Evolutionary conservation across 1,139 yeast genomes (phyloP), one percentile per base, ranked within the genome.

Genomic region (Kodamaea fungicola): DNA sequence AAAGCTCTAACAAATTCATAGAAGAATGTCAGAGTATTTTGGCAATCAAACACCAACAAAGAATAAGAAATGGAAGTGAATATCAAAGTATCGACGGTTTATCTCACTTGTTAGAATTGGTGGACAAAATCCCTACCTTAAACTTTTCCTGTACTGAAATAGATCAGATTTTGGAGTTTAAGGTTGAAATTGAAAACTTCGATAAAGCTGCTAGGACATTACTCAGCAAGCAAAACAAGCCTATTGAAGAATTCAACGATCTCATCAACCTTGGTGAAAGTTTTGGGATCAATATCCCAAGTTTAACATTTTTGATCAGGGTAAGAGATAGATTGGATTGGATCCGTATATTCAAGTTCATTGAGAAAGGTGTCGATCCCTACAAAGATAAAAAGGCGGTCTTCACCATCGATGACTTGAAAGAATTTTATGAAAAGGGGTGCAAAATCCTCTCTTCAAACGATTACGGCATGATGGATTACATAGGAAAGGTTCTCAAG

Each of bases 71-170:
- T 8, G 46, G 52, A 8, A 43, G 50, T 26, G 54, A 50, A 6
- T 42, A 36, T 27, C 45, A 34, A 19, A 46, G 40, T 34, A 43
- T 36, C 40, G 51, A 37, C 24, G 53, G 55, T 7, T 47, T 59
- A 34, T 52, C 51, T 28, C 56, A 49, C 32, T 49, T 64, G 39
- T 40, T 59, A 22, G 35, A 54, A 3, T 50, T 84, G 19, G 54
- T 82, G 6, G 66, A 63, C 8, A 67, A 66, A 34, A 74, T 82
- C 6, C 75, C 80, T 1, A 49, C 55, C 0, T 52, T 82, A 36
- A 71, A 75, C 19, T 76, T 83, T 40, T 57, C 69, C 3, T 64
- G 79, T 27, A 69, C 78, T 1, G 92, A 83, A 51, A 67, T 79
- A 41, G 81, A 75, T n/a, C 80, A 75, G 47, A 58, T 84, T 7